Conservation (phyloP, 1,284 basidiomycete species). For the Inonotus hispidus region DNA sequence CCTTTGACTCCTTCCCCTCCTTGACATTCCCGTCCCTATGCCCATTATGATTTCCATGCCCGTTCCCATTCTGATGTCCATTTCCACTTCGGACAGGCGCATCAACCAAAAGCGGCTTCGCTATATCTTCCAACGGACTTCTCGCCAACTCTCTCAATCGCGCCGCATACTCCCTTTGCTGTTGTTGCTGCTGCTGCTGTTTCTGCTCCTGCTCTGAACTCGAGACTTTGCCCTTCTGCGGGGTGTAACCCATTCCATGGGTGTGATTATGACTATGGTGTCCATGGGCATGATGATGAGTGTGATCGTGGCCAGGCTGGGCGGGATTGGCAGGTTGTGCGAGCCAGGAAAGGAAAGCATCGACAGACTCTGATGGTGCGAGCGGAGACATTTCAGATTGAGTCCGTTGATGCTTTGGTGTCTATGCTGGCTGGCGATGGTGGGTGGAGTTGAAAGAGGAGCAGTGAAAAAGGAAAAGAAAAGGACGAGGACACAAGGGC, state of each 20-base stretch:
- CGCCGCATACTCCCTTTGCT: not conserved
- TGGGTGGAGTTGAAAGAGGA: not conserved
- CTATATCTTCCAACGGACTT: slow-evolving; percentile 15
- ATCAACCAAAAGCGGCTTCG: slow-evolving; percentile 5
- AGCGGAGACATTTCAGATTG: slow-evolving; percentile 8
- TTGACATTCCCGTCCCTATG: not conserved
- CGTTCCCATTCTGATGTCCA: not conserved
- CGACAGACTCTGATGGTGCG: slow-evolving; percentile 14
- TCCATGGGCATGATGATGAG: not conserved
- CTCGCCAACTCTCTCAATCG: slow-evolving; percentile 7
- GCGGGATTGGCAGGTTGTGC: not conserved
- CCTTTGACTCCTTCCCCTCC: slow-evolving; percentile 12
- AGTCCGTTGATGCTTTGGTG: not conserved
- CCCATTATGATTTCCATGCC: not conserved
- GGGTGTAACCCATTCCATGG: not conserved
- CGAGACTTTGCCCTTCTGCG: not conserved
- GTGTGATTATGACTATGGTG: not conserved
- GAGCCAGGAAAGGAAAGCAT: slow-evolving; percentile 14
- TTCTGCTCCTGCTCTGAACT: not conserved
- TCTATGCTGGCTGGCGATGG: not conserved
- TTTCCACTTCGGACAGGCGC: not conserved
- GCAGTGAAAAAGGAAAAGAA: not conserved
- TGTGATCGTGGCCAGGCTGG: not conserved
- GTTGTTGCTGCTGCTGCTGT: not conserved
- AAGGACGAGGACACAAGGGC: not conserved